Base-by-base conservation (phyloP, 139 green algal species). In the Yamagishiella unicocca region DNA sequence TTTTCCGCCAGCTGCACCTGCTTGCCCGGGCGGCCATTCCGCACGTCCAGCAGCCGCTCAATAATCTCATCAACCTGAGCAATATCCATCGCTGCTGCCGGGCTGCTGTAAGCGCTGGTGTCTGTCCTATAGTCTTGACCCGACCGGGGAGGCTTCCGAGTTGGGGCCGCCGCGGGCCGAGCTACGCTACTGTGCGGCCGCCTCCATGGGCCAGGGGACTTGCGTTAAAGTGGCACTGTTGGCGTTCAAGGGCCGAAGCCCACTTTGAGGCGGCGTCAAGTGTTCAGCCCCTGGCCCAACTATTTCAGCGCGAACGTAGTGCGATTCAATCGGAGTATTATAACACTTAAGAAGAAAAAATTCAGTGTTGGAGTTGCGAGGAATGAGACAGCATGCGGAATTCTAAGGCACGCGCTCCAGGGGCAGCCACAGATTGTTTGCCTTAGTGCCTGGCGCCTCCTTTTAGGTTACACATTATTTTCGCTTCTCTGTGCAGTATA, bases 51-150 rank as follows among this genome's bases (percentile, higher is more conserved):
- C 46, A 99, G 93, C 55, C 97, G 86, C 70, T 97, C 95, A 33
- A 99, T 99, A 76, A 99, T 97, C 53, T 99, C 96, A 70, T 99
- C 97, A 17, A 99, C 86, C 70, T 96, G 88, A 7, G 89, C 40
- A 45, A 89, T 89, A 61, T 94, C 91, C 91, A 88, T 88, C 17
- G 54, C 50, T 83, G 62, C 72, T 54, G 24, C 8, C 40, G 43
- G 7, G 72, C n/a, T 35, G 45, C 14, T 10, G 73, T 12, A 5
- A 6, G 71, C n/a, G n/a, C n/a, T n/a, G n/a, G n/a, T n/a, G n/a
- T n/a, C 71, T 79, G 33, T 33, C 25, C 31, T 33, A 21, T 43
- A 46, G 10, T 31, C 27, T 55, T 67, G 46, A 68, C 46, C 24
- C 46, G 74, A 53, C n/a, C n/a, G 22, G n/a, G 46, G 40, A 61